These are phyloP conservation scores for Moesziomyces sp. DNA, from an alignment of 1,284 basidiomycete species.

Conservation along the genomic window DNA sequence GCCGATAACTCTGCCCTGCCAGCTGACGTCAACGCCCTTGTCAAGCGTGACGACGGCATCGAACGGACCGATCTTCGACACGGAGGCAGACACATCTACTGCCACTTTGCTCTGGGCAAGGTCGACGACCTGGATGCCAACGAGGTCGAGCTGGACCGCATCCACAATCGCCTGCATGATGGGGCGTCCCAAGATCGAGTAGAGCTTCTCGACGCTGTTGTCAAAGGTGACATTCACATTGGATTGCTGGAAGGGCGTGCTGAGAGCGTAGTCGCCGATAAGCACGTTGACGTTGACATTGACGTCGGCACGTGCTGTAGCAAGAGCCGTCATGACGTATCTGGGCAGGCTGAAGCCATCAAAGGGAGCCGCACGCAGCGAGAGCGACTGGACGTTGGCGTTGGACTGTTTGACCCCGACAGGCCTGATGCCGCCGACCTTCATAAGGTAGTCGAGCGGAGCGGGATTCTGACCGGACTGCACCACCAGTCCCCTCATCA, in stretches of 20 bases:
- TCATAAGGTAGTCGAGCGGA: constrained; percentile 72
- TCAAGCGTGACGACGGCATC: constrained; percentile 78
- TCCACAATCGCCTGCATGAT: constrained; percentile 80
- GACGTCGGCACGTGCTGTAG: constrained; percentile 75
- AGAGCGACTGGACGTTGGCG: constrained; percentile 67
- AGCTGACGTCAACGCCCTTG: constrained; percentile 74
- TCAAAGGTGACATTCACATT: constrained; percentile 75
- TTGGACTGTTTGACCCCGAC: constrained; percentile 7
- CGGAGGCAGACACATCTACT: constrained; percentile 74
- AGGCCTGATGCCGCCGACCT: constrained; percentile 6
- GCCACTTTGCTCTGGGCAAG: constrained; percentile 73
- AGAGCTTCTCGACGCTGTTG: constrained; percentile 74
- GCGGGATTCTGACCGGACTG: constrained; percentile 74
- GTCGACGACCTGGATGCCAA: constrained; percentile 32
- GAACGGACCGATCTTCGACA: constrained; percentile 80
- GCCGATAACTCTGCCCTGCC: constrained; percentile 75
- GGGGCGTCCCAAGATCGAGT: constrained; percentile 78
- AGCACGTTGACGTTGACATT: constrained; percentile 73
- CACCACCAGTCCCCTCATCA: constrained; percentile 76
- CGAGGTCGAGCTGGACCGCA: constrained; percentile 70
- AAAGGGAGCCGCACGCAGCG: constrained; percentile 56
- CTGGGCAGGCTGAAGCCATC: constrained; percentile 76
- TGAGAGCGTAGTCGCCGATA: constrained; percentile 77
- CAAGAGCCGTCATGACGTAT: constrained; percentile 77
- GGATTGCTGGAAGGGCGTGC: constrained; percentile 74